A percentile compares a stretch with the other conserved stretches of the same genome.
These are phyloP conservation scores for Fragaria ananassa DNA, from an alignment of 306 rosid species.

Conservation along the genomic window DNA sequence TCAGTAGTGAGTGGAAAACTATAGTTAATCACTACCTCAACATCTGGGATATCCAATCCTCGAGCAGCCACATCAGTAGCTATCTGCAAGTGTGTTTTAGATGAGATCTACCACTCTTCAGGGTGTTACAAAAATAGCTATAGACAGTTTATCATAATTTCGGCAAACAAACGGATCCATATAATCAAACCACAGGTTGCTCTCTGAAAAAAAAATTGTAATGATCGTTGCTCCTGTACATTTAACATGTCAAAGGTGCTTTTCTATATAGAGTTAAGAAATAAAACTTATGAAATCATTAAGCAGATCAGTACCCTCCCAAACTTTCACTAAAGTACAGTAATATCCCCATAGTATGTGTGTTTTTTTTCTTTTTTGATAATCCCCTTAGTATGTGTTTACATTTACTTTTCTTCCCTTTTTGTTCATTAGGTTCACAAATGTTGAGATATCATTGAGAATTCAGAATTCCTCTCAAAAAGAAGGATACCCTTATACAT, in stretches of 20 bases:
- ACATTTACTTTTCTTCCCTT: neutral
- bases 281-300: neutral
- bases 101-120: neutral
- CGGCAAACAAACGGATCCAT: neutral
- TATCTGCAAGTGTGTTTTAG: slow-evolving; percentile 44
- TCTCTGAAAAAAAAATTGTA: neutral
- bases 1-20: slow-evolving; percentile 92
- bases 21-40: slow-evolving; percentile 90
- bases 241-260: neutral
- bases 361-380: too few species aligned
- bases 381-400: neutral
- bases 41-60: slow-evolving; percentile 96
- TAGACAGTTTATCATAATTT: neutral
- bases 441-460: neutral
- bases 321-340: neutral
- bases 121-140: neutral
- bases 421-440: neutral
- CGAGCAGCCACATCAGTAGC: slow-evolving; percentile 99
- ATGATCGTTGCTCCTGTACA: neutral
- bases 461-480: neutral
- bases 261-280: neutral
- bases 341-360: neutral
- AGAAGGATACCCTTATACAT: neutral
- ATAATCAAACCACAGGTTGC: neutral
- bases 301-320: neutral